Conservation (phyloP, 1,284 basidiomycete species). For the Ustilago curta region DNA sequence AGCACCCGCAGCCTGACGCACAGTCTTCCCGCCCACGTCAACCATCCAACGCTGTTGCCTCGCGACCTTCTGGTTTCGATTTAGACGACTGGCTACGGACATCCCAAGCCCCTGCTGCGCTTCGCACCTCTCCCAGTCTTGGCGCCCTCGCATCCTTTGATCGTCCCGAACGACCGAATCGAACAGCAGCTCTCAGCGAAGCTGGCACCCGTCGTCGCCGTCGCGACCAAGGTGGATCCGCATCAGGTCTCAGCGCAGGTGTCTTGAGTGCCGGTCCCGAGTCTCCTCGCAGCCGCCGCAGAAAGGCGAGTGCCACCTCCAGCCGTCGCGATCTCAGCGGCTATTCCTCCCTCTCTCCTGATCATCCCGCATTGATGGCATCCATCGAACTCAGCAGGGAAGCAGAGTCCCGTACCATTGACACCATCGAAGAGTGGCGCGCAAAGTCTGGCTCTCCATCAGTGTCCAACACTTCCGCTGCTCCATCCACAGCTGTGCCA, state of each 20-base stretch:
- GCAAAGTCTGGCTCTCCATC: conserved; percentile 23
- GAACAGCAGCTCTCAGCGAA: conserved; percentile 43
- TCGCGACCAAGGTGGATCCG: conserved; percentile 25
- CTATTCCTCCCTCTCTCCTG: conserved; percentile 26
- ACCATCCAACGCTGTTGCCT: conserved; percentile 19
- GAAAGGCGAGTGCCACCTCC: conserved; percentile 27
- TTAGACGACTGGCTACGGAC: conserved; percentile 44
- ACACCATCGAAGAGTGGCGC: conserved; percentile 52
- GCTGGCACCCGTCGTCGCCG: conserved; percentile 34
- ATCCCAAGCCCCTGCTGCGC: conserved; percentile 16
- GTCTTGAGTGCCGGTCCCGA: conserved; percentile 48
- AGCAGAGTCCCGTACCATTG: conserved; percentile 36
- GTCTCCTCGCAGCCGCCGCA: conserved; percentile 34
- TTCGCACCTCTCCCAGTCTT: conserved; percentile 40
- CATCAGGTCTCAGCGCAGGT: conserved; percentile 51
- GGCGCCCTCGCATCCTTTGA: conserved; percentile 34
- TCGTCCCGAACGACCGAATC: conserved; percentile 11
- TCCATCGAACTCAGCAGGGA: conserved; percentile 40
- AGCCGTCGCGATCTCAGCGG: conserved; percentile 21
- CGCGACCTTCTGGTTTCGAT: conserved; percentile 38
- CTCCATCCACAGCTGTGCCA: neutral
- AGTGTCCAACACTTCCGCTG: neutral
- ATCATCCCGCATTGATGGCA: conserved; percentile 41
- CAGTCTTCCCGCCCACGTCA: conserved; percentile 19
- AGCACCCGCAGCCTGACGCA: conserved; percentile 9